Percentiles rank a stretch among this genome's conserved stretches.
phyloP scores from a whole-genome alignment of 2,329 filamentous ascomycete genomes.

The Lachnellula arida region DNA sequence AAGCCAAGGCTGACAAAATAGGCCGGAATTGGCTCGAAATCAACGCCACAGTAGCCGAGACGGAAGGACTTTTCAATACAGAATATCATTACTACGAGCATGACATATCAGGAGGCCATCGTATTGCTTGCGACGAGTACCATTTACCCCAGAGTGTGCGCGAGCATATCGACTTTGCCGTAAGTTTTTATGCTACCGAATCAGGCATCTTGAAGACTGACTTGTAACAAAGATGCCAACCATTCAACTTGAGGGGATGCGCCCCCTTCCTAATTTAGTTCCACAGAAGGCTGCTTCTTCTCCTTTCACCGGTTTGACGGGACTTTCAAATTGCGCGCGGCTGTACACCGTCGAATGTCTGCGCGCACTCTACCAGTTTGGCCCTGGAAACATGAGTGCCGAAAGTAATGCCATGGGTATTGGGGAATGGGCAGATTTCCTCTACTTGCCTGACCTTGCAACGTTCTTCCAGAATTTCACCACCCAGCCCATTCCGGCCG shows the following conservation, averaged over 20 bases:
- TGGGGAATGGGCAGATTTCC: slow-evolving; percentile 49
- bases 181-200: neutral
- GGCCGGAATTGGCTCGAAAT: slow-evolving; percentile 30
- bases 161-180: slow-evolving; percentile 43
- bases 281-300: slow-evolving; percentile 1
- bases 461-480: slow-evolving; percentile 42
- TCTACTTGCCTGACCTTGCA: slow-evolving; percentile 45
- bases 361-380: slow-evolving; percentile 44
- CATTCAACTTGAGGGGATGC: slow-evolving; percentile 17
- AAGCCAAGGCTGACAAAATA: neutral
- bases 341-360: slow-evolving; percentile 53
- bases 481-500: slow-evolving; percentile 36
- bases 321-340: slow-evolving; percentile 39
- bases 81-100: slow-evolving; percentile 58
- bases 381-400: slow-evolving; percentile 33
- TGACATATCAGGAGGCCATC: slow-evolving; percentile 33
- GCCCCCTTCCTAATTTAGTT: slow-evolving; percentile 11
- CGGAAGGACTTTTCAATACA: slow-evolving; percentile 30
- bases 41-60: slow-evolving; percentile 29
- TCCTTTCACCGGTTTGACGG: slow-evolving; percentile 4
- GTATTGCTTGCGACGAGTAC: slow-evolving; percentile 34
- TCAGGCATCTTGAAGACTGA: neutral
- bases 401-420: slow-evolving; percentile 46
- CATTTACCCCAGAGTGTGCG: slow-evolving; percentile 43
- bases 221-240: slow-evolving; percentile 14